phyloP scores from a whole-genome alignment of 768 basidiomycete genomes.

The Tremella fuciformis region DNA sequence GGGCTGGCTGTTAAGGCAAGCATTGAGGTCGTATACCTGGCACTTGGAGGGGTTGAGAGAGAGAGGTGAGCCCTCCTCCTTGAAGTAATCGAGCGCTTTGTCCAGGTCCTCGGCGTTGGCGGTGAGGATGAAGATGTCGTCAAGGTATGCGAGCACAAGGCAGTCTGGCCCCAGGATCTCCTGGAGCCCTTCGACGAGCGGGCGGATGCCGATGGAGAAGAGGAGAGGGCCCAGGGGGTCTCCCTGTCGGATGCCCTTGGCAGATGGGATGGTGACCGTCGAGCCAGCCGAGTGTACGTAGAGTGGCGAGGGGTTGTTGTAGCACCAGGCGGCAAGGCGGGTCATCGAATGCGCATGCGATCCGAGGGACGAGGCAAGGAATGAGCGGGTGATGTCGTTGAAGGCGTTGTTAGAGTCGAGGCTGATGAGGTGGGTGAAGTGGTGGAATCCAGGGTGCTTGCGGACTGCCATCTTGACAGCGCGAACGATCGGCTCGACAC shows the following conservation, averaged over 20 bases:
- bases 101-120: conserved; percentile 3
- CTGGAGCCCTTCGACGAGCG: conserved; percentile 14
- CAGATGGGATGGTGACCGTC: background rate
- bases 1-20: background rate
- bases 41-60: conserved; percentile 17
- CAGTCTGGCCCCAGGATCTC: conserved; percentile 13
- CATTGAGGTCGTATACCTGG: background rate
- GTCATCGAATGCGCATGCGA: conserved; percentile 12
- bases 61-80: background rate
- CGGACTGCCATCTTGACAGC: conserved; percentile 16
- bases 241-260: conserved; percentile 30
- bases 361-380: conserved; percentile 7
- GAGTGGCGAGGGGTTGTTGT: conserved; percentile 2
- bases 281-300: background rate
- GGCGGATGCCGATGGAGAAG: conserved; percentile 23
- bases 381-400: conserved; percentile 15
- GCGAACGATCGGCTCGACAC: conserved; percentile 20
- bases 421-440: conserved; percentile 15
- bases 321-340: conserved; percentile 8
- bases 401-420: conserved; percentile 35
- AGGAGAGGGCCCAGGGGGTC: conserved; percentile 26
- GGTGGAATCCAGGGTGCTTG: background rate
- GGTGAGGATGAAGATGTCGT: conserved; percentile 29
- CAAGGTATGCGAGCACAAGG: conserved; percentile 27
- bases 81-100: conserved; percentile 9